Conservation (phyloP, 345 rosid species). For the Turnera subulata region DNA sequence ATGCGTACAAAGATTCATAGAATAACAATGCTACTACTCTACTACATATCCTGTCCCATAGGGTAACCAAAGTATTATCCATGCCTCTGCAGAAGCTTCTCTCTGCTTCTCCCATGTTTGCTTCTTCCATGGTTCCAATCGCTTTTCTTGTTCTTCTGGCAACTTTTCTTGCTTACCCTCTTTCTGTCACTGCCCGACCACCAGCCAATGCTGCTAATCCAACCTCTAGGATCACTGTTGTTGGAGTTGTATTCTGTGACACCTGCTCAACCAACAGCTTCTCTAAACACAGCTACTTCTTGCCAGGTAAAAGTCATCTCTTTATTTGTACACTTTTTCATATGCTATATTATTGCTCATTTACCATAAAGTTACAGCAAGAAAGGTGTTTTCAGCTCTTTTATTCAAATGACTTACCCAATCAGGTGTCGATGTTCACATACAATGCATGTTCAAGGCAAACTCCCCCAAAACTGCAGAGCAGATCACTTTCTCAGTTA, state of each 20-base stretch:
- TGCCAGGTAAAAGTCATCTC: constrained; percentile 54
- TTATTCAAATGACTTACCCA: neutral
- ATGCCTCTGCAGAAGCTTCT: constrained; percentile 35
- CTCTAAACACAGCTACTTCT: constrained; percentile 79
- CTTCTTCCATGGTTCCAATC: constrained; percentile 47
- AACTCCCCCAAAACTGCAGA: constrained; percentile 60
- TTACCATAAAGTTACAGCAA: no score
- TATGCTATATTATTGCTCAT: no score
- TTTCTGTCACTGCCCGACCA: constrained; percentile 14
- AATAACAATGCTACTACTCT: constrained; percentile 2
- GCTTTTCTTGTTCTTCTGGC: constrained; percentile 34
- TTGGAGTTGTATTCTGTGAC: constrained; percentile 78
- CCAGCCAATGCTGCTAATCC: constrained; percentile 34
- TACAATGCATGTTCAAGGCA: constrained; percentile 69
- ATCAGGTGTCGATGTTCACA: constrained; percentile 67
- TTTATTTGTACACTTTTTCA: neutral
- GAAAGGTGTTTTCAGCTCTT: no score
- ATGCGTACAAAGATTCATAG: constrained; percentile 16
- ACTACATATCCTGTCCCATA: constrained; percentile 7
- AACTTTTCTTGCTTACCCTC: constrained; percentile 27
- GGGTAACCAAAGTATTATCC: neutral
- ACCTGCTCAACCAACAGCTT: constrained; percentile 55
- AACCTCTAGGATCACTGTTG: constrained; percentile 59
- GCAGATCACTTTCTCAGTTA: constrained; percentile 62
- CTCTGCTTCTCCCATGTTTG: constrained; percentile 26